Evolutionary conservation across 192 early-diverging fungal genomes (phyloP), one percentile per base, ranked within the genome.

Genomic region (Entomortierella parvispora): DNA sequence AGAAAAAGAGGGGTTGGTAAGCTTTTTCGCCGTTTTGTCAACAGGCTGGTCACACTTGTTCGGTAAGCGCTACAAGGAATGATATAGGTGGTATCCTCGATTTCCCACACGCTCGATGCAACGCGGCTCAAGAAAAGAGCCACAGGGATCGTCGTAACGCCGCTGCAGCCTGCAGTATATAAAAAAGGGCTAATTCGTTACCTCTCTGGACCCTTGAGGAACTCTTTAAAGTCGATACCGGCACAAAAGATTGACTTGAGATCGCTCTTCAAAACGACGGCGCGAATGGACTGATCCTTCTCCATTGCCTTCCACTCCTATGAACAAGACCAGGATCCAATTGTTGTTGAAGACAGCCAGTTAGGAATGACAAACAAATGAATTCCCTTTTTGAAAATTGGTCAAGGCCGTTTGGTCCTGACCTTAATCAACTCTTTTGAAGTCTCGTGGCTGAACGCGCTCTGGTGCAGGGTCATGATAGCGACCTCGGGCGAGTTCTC

Each of bases 291-390:
- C 47, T 62, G 60, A 31, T 77, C 74, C 49, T 77, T 46, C 61
- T 77, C 74, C 61, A 77, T 77, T n/a, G 74, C 48, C 43, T 45
- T 58, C 74, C 74, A 77, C 22, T 77, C 74, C 74, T 77, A 72
- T 33, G 17, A 48, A 26, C 18, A 20, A 18, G 11, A 40, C 37
- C 37, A 12, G 37, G 37, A 40, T 56, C 42, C 34, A 53, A 23
- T 15, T 15, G n/a, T 45, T n/a, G n/a, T n/a, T n/a, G n/a, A n/a
- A n/a, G n/a, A n/a, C n/a, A n/a, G n/a, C n/a, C n/a, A n/a, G n/a
- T n/a, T n/a, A n/a, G n/a, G n/a, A 37, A 34, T 15, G 10, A 45
- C 3, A n/a, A 7, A 33, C 34, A 0, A 61, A 20, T 14, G 2
- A 17, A n/a, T n/a, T n/a, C n/a, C n/a, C n/a, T n/a, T n/a, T n/a